Conservation (phyloP, 805 yeast genomes). For the Tetrapisispora nanseiensis region DNA sequence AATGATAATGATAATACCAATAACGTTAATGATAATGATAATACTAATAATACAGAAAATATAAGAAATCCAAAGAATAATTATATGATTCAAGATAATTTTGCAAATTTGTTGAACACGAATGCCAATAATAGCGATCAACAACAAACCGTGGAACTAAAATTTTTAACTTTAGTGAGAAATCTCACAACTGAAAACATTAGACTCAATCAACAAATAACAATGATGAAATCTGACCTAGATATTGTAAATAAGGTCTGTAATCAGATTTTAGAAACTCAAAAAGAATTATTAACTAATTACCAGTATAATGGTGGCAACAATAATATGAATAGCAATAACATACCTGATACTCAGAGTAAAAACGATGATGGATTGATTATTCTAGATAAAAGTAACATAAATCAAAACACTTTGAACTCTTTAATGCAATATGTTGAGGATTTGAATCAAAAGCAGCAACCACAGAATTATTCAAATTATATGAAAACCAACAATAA, state of each 20-base stretch:
- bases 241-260: conserved; percentile 19
- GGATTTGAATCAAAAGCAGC: not conserved
- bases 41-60: not conserved
- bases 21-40: not conserved
- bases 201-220: conserved; percentile 23
- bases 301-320: conserved; percentile 2
- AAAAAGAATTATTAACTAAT: conserved; percentile 13
- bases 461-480: not conserved
- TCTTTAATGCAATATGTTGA: conserved; percentile 15
- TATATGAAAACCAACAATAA: not conserved
- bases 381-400: conserved; percentile 18
- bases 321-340: not conserved
- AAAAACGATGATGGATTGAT: conserved; percentile 10
- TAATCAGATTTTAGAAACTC: conserved; percentile 21
- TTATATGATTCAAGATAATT: not conserved
- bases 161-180: conserved; percentile 21
- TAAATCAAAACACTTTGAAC: conserved; percentile 14
- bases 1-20: not conserved
- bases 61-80: not conserved
- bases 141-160: conserved; percentile 8
- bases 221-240: conserved; percentile 22
- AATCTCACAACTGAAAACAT: conserved; percentile 25
- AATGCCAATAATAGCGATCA: not conserved
- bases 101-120: not conserved
- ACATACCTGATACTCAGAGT: conserved; percentile 1